These are phyloP conservation scores for Termitomyces titanicus DNA, from an alignment of 768 basidiomycete genomes.

Conservation along the genomic window DNA sequence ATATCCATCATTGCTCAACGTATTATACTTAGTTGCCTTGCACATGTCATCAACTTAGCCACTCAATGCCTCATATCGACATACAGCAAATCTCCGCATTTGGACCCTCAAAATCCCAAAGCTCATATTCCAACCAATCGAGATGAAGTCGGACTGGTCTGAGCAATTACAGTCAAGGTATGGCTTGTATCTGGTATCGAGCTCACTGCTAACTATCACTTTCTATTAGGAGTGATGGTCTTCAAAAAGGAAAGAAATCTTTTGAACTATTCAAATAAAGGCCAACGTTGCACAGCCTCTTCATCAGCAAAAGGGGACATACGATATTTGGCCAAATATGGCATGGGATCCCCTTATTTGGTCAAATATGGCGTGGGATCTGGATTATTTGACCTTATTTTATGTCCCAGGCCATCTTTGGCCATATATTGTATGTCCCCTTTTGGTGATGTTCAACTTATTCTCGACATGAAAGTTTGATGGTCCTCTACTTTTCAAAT, in stretches of 20 bases:
- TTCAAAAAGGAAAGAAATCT: slow-evolving; percentile 19
- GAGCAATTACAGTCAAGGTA: background rate
- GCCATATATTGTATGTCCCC: too few relatives aligned
- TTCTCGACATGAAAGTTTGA: too few relatives aligned
- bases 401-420: too few relatives aligned
- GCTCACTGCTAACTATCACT: background rate
- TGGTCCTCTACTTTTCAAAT: too few relatives aligned
- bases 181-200: background rate
- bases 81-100: slow-evolving; percentile 22
- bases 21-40: slow-evolving; percentile 21
- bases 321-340: too few relatives aligned
- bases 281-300: too few relatives aligned
- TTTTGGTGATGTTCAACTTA: too few relatives aligned
- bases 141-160: slow-evolving; percentile 18
- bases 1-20: background rate
- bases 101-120: slow-evolving; percentile 19
- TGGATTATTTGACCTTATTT: too few relatives aligned
- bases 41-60: slow-evolving; percentile 31
- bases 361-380: too few relatives aligned
- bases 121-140: slow-evolving; percentile 13
- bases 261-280: too few relatives aligned
- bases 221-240: slow-evolving; percentile 21
- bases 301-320: too few relatives aligned
- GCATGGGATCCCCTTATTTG: too few relatives aligned
- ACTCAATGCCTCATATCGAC: slow-evolving; percentile 25